These are phyloP conservation scores for Diaporthe vexans DNA, from an alignment of 2,329 filamentous ascomycete genomes.

Conservation along the genomic window DNA sequence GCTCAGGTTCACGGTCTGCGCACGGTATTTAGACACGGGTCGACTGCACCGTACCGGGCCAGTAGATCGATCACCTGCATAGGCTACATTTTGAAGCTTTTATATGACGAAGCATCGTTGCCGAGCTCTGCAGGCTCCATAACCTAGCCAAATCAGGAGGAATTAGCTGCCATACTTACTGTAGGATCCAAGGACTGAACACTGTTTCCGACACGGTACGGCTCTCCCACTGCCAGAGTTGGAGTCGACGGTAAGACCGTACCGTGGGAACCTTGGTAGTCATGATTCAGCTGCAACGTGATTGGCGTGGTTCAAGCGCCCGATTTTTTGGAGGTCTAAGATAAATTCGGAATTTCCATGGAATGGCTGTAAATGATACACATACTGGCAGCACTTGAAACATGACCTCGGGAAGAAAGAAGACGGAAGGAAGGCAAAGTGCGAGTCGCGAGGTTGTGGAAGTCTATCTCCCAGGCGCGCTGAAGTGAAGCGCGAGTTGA, in stretches of 20 bases:
- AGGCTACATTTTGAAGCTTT: background rate
- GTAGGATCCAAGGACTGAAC: background rate
- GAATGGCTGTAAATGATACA: too few species aligned
- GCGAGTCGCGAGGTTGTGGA: background rate
- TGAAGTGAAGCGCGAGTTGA: background rate
- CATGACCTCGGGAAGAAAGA: background rate
- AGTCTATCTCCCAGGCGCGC: too few species aligned
- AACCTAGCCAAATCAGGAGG: background rate
- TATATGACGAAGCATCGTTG: background rate
- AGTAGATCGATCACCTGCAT: constrained; percentile 27
- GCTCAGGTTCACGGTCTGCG: background rate
- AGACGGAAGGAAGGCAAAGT: background rate
- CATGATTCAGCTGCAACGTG: constrained; percentile 29
- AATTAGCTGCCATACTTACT: background rate
- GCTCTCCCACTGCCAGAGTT: background rate
- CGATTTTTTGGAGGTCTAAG: background rate
- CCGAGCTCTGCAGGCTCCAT: background rate
- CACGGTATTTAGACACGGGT: constrained; percentile 6
- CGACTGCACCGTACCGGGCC: background rate
- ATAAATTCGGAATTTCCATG: background rate
- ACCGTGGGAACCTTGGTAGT: background rate
- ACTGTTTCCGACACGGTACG: background rate
- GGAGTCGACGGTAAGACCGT: background rate
- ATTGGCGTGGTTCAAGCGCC: background rate
- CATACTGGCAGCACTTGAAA: background rate